Percentiles rank a stretch among this genome's conserved stretches.
These are phyloP conservation scores for Blastobotrys raffinosifermentans DNA, from an alignment of 1,139 yeast genomes.

Conservation along the genomic window DNA sequence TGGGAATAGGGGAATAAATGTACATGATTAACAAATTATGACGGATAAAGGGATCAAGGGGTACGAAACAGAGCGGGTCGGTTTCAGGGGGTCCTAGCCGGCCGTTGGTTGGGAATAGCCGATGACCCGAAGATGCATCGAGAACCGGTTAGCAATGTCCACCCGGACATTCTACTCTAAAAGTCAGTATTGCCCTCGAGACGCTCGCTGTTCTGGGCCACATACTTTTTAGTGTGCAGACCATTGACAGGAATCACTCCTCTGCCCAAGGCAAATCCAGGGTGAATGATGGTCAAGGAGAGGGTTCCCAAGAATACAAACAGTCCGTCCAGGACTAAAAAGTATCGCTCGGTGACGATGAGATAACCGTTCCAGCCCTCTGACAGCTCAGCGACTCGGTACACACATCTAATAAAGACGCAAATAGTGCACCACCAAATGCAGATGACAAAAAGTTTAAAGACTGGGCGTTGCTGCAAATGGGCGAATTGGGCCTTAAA, in stretches of 20 bases:
- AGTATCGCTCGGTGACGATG: constrained; percentile 62
- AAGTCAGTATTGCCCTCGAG: too few relatives aligned
- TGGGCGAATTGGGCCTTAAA: constrained; percentile 39
- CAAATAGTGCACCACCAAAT: constrained; percentile 44
- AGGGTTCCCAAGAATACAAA: constrained; percentile 50
- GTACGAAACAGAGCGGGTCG: too few relatives aligned
- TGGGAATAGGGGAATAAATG: too few relatives aligned
- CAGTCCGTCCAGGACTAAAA: constrained; percentile 71
- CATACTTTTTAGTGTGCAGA: constrained; percentile 17
- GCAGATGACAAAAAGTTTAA: constrained; percentile 27
- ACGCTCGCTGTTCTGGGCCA: too few relatives aligned
- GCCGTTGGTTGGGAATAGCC: too few relatives aligned
- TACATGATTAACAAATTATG: too few relatives aligned
- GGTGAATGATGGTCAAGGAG: constrained; percentile 53
- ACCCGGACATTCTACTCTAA: too few relatives aligned
- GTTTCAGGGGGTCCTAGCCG: too few relatives aligned
- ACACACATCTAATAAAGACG: constrained; percentile 64
- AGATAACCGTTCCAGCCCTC: constrained; percentile 74
- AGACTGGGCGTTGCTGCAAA: constrained; percentile 38
- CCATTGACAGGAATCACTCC: constrained; percentile 22
- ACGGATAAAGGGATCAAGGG: too few relatives aligned
- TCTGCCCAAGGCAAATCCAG: constrained; percentile 40
- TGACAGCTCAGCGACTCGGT: constrained; percentile 72
- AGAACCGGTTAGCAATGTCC: too few relatives aligned
- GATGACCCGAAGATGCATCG: too few relatives aligned